These are phyloP conservation scores for Thinopyrum elongatum DNA, from an alignment of 176 grass and related monocot genomes.

Conservation along the genomic window DNA sequence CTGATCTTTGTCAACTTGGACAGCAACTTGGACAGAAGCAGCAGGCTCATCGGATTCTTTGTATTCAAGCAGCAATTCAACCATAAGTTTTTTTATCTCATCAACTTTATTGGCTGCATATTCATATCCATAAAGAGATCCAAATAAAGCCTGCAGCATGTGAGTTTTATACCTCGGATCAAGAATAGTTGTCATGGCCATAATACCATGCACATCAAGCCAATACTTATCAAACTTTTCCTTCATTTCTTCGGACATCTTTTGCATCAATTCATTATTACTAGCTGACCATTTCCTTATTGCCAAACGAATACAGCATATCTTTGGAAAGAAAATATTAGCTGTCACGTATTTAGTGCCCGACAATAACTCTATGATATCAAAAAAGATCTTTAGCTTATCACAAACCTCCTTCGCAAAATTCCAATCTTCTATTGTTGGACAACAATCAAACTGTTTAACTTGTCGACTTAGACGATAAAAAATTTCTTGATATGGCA, in stretches of 20 bases:
- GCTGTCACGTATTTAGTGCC: no score
- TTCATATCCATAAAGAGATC: not conserved
- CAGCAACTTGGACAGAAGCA: not conserved
- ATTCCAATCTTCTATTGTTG: no score
- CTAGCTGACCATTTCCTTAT: not conserved
- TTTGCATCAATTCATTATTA: not conserved
- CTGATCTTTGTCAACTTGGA: no score
- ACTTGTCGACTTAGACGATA: no score
- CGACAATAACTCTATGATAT: no score
- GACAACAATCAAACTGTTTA: no score
- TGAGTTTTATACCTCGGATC: not conserved
- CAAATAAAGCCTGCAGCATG: not conserved
- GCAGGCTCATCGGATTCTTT: not conserved
- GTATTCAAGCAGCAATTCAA: not conserved
- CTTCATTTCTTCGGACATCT: not conserved
- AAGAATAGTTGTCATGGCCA: not conserved
- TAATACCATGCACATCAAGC: not conserved
- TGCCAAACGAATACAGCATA: no score
- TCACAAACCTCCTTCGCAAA: no score
- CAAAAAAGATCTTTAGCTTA: no score
- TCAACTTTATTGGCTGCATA: not conserved
- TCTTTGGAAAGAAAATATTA: no score
- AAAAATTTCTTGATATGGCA: no score
- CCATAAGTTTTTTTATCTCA: not conserved
- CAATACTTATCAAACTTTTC: not conserved